A percentile compares a stretch with the other conserved stretches of the same genome.
phyloP scores from a whole-genome alignment of 2,329 filamentous ascomycete species.

The Apiospora aurea region DNA sequence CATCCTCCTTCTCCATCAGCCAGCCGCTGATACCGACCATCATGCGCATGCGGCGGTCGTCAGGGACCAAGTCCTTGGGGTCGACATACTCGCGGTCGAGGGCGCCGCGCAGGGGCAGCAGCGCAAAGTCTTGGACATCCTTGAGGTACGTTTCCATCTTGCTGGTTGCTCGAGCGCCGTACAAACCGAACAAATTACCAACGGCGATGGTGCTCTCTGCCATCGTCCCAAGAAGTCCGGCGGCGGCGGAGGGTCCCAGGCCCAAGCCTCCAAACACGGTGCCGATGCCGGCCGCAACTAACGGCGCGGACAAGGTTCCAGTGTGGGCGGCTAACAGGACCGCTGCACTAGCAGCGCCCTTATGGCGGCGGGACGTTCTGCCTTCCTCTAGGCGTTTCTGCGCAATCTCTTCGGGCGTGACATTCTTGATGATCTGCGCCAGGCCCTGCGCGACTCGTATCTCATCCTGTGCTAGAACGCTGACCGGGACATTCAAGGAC shows the following conservation, averaged over 20 bases:
- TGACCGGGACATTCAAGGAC: slow-evolving; percentile 72
- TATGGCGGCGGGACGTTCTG: slow-evolving; percentile 71
- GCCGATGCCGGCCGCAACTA: slow-evolving; percentile 81
- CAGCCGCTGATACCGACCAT: slow-evolving; percentile 85
- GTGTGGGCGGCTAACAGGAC: slow-evolving; percentile 60
- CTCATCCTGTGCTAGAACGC: slow-evolving; percentile 74
- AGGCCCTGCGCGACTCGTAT: slow-evolving; percentile 76
- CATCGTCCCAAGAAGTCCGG: slow-evolving; percentile 79
- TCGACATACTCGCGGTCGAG: slow-evolving; percentile 53
- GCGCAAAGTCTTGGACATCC: slow-evolving; percentile 88
- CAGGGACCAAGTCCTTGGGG: slow-evolving; percentile 57
- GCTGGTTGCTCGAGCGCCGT: slow-evolving; percentile 80
- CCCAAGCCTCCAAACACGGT: slow-evolving; percentile 79
- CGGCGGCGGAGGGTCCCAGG: slow-evolving; percentile 75
- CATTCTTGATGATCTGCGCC: slow-evolving; percentile 75
- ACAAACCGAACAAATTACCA: slow-evolving; percentile 90
- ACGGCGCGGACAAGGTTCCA: slow-evolving; percentile 76
- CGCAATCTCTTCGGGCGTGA: slow-evolving; percentile 70
- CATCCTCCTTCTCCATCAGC: slow-evolving; percentile 74
- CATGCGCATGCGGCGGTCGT: slow-evolving; percentile 76
- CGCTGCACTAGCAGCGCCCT: slow-evolving; percentile 57
- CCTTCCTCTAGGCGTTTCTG: slow-evolving; percentile 70
- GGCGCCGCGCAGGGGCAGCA: slow-evolving; percentile 73
- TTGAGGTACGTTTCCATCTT: slow-evolving; percentile 86
- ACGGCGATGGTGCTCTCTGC: slow-evolving; percentile 82